These are phyloP conservation scores for Corymbia calophylla DNA, from an alignment of 441 rosid species.

Conservation along the genomic window DNA sequence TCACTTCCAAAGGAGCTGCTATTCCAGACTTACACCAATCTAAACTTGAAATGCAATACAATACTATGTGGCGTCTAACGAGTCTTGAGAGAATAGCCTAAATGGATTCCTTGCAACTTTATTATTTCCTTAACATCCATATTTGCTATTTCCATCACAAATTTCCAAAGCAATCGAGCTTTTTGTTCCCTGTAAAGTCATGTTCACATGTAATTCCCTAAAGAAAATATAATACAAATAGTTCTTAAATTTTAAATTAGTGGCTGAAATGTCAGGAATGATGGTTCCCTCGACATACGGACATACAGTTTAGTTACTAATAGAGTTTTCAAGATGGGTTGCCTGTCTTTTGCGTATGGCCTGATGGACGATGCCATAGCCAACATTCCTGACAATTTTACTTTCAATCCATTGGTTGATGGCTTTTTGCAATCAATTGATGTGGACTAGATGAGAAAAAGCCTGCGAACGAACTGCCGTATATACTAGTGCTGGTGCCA, in stretches of 20 bases:
- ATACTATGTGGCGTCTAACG: neutral
- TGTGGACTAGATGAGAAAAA: neutral
- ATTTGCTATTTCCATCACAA: neutral
- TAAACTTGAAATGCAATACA: too few species aligned
- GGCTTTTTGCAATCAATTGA: constrained; percentile 60
- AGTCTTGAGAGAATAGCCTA: neutral
- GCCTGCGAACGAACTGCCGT: neutral
- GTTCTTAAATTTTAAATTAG: too few species aligned
- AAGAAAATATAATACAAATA: too few species aligned
- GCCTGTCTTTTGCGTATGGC: constrained; percentile 58
- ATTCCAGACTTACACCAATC: too few species aligned
- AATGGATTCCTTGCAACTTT: neutral
- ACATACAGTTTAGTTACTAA: constrained; percentile 70
- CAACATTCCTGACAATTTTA: constrained; percentile 64
- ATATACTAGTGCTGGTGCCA: too few species aligned
- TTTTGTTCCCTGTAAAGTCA: neutral
- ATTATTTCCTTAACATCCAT: neutral
- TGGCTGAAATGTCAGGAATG: constrained; percentile 59
- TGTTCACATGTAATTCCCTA: neutral
- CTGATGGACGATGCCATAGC: constrained; percentile 29
- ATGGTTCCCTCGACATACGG: constrained; percentile 57
- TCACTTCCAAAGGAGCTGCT: too few species aligned
- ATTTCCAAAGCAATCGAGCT: too few species aligned
- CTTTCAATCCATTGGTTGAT: constrained; percentile 82
- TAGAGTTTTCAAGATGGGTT: constrained; percentile 86